Evolutionary conservation across 306 rosid species (phyloP).

Genomic region (Betula pendula): DNA sequence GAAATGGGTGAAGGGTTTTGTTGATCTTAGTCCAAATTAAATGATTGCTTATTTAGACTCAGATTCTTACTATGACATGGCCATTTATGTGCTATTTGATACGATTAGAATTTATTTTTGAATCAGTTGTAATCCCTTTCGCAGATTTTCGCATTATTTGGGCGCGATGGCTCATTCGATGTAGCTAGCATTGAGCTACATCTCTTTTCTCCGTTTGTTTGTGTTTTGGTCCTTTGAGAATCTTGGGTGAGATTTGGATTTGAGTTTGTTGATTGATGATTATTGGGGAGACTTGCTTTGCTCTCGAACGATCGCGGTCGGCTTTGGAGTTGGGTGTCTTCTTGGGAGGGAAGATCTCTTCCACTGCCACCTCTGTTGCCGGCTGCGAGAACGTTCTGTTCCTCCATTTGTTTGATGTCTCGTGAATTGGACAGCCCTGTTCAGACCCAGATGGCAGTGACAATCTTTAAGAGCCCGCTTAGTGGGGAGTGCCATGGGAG

Average conservation of each 20-base stretch:
- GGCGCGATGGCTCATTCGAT: slow-evolving; percentile 37
- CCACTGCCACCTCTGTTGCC: slow-evolving; percentile 49
- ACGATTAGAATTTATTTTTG: background rate
- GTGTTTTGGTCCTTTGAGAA: slow-evolving; percentile 12
- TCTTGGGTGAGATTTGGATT: slow-evolving; percentile 17
- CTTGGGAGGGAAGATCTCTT: slow-evolving; percentile 59
- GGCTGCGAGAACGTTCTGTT: slow-evolving; percentile 27
- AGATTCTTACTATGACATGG: background rate
- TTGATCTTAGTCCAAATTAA: slow-evolving; percentile 6
- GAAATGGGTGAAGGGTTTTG: background rate
- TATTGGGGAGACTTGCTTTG: slow-evolving; percentile 32
- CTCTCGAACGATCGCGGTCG: slow-evolving; percentile 26
- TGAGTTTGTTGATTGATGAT: slow-evolving; percentile 53
- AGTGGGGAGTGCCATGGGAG: slow-evolving; percentile 66
- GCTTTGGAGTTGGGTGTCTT: slow-evolving; percentile 54
- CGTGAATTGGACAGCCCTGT: slow-evolving; percentile 90
- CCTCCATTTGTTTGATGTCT: slow-evolving; percentile 52
- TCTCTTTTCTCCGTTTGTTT: background rate
- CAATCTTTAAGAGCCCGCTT: slow-evolving; percentile 58
- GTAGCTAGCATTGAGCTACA: slow-evolving; percentile 26
- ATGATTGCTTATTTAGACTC: background rate
- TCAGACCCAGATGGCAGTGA: slow-evolving; percentile 95
- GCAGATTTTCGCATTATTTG: slow-evolving; percentile 42
- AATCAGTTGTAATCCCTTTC: background rate
- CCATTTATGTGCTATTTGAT: background rate